phyloP scores from a whole-genome alignment of 202 grass and related monocot genomes.

The Cymbopogon flexuosus region DNA sequence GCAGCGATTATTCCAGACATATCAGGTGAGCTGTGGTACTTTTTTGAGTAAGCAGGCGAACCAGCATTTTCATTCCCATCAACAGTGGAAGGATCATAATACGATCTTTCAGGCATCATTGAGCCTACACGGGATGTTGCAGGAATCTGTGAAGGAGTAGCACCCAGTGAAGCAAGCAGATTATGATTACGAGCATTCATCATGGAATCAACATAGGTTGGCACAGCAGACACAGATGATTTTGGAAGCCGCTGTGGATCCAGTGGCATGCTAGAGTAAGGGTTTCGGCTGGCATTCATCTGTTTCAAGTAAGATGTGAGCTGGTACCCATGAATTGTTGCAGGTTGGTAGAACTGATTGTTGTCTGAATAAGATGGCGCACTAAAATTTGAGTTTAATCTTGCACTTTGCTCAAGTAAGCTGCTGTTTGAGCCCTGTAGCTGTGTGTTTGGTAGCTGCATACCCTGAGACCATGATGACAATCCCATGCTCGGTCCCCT shows the following conservation, averaged over 20 bases:
- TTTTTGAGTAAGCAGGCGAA: constrained; percentile 49
- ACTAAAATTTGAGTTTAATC: constrained; percentile 57
- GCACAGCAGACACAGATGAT: constrained; percentile 40
- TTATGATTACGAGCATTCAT: constrained; percentile 57
- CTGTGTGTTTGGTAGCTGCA: constrained; percentile 53
- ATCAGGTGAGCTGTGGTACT: constrained; percentile 76
- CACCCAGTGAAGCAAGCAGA: constrained; percentile 53
- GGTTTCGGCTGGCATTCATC: constrained; percentile 53
- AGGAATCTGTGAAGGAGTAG: constrained; percentile 41
- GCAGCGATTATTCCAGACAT: constrained; percentile 66
- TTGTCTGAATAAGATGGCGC: constrained; percentile 52
- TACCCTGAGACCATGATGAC: constrained; percentile 66
- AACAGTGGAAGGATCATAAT: constrained; percentile 42
- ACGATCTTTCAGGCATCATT: constrained; percentile 36
- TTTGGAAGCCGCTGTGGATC: constrained; percentile 53
- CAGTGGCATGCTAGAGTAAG: constrained; percentile 53
- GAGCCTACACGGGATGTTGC: constrained; percentile 34
- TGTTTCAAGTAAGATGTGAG: constrained; percentile 69
- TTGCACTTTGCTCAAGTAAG: constrained; percentile 54
- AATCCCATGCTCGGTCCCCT: constrained; percentile 46
- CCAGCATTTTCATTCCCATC: constrained; percentile 33
- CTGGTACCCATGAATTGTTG: constrained; percentile 92
- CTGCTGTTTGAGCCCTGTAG: constrained; percentile 43
- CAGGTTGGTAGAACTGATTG: constrained; percentile 80
- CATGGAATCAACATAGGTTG: constrained; percentile 51